Percentiles rank a stretch among this genome's conserved stretches.
Evolutionary conservation across 2,329 filamentous ascomycete genomes (phyloP).

Genomic region (Cordyceps sp.): DNA sequence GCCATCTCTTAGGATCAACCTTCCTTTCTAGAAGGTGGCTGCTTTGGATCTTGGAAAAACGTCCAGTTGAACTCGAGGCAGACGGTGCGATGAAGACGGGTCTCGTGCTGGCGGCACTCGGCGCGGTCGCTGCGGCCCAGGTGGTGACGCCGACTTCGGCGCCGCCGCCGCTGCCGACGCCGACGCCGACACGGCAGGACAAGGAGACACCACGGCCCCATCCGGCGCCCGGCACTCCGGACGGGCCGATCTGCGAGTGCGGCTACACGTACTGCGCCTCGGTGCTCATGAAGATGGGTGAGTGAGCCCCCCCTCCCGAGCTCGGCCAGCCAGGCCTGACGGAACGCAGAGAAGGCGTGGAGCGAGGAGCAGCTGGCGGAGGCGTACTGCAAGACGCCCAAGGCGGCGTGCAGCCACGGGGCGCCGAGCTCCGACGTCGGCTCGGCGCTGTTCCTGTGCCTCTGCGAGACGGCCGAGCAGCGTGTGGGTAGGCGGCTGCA

Average conservation of each 20-base stretch:
- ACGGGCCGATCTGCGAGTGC: slow-evolving; percentile 20
- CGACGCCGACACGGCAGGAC: not conserved
- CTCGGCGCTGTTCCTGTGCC: slow-evolving; percentile 20
- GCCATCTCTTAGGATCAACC: no score
- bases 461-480: slow-evolving; percentile 16
- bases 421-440: slow-evolving; percentile 14
- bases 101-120: no score
- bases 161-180: not conserved
- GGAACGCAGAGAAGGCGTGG: slow-evolving; percentile 15
- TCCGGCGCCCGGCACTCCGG: slow-evolving; percentile 7
- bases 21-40: no score
- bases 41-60: no score
- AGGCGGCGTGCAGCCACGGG: slow-evolving; percentile 14
- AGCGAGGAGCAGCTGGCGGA: slow-evolving; percentile 13
- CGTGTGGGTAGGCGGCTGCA: slow-evolving; percentile 17
- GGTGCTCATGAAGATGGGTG: slow-evolving; percentile 20
- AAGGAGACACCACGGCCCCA: not conserved
- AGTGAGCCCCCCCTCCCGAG: slow-evolving; percentile 1
- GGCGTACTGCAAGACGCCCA: slow-evolving; percentile 20
- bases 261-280: slow-evolving; percentile 24
- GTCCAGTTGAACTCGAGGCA: no score
- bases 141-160: no score
- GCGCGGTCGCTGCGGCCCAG: no score
- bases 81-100: no score
- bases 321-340: not conserved